A percentile compares a stretch with the other conserved stretches of the same genome.
These are phyloP conservation scores for Trifolium repens DNA, from an alignment of 306 rosid species.

Conservation along the genomic window DNA sequence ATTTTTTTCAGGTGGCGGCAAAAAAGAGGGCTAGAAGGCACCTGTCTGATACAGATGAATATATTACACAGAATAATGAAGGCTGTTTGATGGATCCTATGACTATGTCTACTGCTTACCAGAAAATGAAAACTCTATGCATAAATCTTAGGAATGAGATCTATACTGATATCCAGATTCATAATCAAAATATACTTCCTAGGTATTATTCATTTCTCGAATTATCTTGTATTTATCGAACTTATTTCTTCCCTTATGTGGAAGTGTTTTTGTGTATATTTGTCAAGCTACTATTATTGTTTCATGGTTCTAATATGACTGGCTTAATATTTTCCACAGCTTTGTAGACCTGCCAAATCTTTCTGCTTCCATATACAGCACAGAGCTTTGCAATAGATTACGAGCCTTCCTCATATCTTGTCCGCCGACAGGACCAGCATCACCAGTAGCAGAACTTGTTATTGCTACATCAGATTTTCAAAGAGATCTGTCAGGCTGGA, in stretches of 20 bases:
- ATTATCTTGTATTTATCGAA: slow-evolving; percentile 15
- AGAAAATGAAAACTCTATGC: slow-evolving; percentile 86
- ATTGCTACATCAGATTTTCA: slow-evolving; percentile 96
- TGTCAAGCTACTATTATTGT: slow-evolving; percentile 30
- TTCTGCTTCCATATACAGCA: slow-evolving; percentile 92
- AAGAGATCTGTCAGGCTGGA: slow-evolving; percentile 81
- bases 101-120: slow-evolving; percentile 72
- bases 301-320: slow-evolving; percentile 41
- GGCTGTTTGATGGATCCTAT: slow-evolving; percentile 66
- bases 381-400: slow-evolving; percentile 81
- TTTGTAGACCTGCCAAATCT: slow-evolving; percentile 95
- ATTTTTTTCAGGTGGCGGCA: slow-evolving; percentile 76
- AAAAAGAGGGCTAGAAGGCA: slow-evolving; percentile 89
- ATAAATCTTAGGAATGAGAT: slow-evolving; percentile 77
- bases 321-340: slow-evolving; percentile 54
- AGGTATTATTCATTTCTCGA: slow-evolving; percentile 60
- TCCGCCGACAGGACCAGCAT: slow-evolving; percentile 85
- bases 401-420: slow-evolving; percentile 92
- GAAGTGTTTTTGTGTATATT: no score
- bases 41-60: slow-evolving; percentile 91
- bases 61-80: slow-evolving; percentile 67
- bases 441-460: slow-evolving; percentile 91
- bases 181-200: slow-evolving; percentile 90
- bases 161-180: slow-evolving; percentile 83
- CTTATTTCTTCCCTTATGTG: neutral